Percentiles rank a stretch among this genome's conserved stretches.
Evolutionary conservation across 2,329 filamentous ascomycete genomes (phyloP).

Genomic region (Fusarium sp.): DNA sequence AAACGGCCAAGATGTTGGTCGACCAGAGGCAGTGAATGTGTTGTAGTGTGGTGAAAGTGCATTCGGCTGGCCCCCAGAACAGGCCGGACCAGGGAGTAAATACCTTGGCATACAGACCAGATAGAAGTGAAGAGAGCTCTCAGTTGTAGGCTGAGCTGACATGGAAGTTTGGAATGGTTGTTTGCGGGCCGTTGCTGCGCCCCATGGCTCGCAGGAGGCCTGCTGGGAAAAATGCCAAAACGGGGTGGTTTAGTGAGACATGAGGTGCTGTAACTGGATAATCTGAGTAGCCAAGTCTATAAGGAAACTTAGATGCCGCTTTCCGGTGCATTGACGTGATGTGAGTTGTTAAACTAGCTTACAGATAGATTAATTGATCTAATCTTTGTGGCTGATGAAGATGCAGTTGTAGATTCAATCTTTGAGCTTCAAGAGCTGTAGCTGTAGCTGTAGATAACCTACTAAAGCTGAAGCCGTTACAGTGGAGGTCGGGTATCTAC

Average conservation of each 20-base stretch:
- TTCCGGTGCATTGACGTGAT: constrained; percentile 15
- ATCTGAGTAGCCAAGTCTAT: constrained; percentile 4
- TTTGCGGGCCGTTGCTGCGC: constrained; percentile 29
- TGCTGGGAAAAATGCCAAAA: constrained; percentile 12
- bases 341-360: not conserved
- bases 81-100: constrained; percentile 20
- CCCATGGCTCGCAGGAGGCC: constrained; percentile 35
- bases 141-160: constrained; percentile 10
- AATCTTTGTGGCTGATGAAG: not conserved
- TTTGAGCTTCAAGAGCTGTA: not conserved
- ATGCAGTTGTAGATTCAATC: not conserved
- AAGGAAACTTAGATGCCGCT: constrained; percentile 7
- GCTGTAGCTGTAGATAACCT: not conserved
- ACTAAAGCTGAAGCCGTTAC: not conserved
- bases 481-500: not conserved
- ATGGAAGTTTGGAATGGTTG: constrained; percentile 7
- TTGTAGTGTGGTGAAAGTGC: not conserved
- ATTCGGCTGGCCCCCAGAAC: constrained; percentile 30
- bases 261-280: constrained; percentile 18
- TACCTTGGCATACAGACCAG: constrained; percentile 10
- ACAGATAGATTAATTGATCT: not conserved
- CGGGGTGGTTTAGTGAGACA: constrained; percentile 18
- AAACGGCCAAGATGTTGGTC: constrained; percentile 15
- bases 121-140: not conserved
- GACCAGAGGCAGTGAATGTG: constrained; percentile 28